Percentiles rank a stretch among this genome's conserved stretches.
Conservation (phyloP, 2,329 filamentous ascomycete genomes). For the Penicillium italicum region DNA sequence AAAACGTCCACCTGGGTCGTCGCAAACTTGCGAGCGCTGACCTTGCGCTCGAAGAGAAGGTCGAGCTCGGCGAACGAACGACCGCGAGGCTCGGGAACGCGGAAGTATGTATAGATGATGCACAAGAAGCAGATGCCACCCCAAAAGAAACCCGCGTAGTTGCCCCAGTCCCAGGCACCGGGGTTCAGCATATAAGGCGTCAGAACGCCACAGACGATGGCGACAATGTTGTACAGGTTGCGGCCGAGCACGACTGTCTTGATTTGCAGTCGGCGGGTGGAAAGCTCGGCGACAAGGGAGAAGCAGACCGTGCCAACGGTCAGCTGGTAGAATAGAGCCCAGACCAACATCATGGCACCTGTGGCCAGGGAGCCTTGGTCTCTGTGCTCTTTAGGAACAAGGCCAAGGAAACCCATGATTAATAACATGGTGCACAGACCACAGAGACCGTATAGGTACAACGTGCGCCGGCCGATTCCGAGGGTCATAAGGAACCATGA, state of each 20-base stretch:
- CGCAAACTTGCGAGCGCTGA: constrained; percentile 71
- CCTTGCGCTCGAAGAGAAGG: constrained; percentile 70
- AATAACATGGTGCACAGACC: constrained; percentile 73
- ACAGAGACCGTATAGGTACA: constrained; percentile 73
- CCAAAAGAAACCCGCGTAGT: constrained; percentile 87
- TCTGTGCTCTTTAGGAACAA: constrained; percentile 61
- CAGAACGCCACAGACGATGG: constrained; percentile 74
- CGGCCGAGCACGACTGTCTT: constrained; percentile 87
- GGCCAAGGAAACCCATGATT: constrained; percentile 76
- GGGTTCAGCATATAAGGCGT: constrained; percentile 95
- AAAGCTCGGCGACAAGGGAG: constrained; percentile 80
- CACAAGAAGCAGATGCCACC: constrained; percentile 75
- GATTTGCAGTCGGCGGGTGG: constrained; percentile 77
- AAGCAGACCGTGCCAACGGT: constrained; percentile 88
- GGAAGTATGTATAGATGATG: constrained; percentile 77
- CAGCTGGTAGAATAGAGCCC: constrained; percentile 79
- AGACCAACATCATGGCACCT: constrained; percentile 78
- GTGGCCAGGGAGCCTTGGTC: constrained; percentile 67
- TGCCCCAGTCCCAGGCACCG: constrained; percentile 79
- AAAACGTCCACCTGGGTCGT: constrained; percentile 56
- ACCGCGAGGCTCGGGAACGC: constrained; percentile 73
- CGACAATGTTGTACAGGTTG: constrained; percentile 75
- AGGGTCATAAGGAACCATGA: constrained; percentile 76
- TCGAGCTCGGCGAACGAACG: constrained; percentile 85
- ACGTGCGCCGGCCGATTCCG: constrained; percentile 68